These are phyloP conservation scores for Penicillium crustosum DNA, from an alignment of 2,329 filamentous ascomycete genomes.

Conservation along the genomic window DNA sequence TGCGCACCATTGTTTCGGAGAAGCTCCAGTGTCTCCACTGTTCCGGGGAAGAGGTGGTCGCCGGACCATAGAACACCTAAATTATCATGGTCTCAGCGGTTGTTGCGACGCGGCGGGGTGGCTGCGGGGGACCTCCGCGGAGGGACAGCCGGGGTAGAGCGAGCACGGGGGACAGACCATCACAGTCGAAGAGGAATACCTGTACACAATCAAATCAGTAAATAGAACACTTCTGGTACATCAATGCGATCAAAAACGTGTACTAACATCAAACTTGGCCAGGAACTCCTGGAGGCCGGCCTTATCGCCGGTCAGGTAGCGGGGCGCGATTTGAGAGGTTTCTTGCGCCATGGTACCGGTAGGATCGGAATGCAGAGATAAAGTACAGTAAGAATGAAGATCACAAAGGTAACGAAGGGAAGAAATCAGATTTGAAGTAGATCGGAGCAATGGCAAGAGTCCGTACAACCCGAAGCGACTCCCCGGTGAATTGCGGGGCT, in stretches of 20 bases:
- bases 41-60: slow-evolving; percentile 80
- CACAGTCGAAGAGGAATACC: slow-evolving; percentile 95
- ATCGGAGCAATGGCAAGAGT: neutral
- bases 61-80: slow-evolving; percentile 95
- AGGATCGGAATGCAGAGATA: neutral
- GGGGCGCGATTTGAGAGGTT: slow-evolving; percentile 29
- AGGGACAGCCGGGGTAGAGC: slow-evolving; percentile 3
- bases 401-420: neutral
- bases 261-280: slow-evolving; percentile 83
- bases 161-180: slow-evolving; percentile 62
- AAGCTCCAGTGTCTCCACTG: slow-evolving; percentile 80
- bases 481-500: slow-evolving; percentile 25
- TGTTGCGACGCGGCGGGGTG: slow-evolving; percentile 14
- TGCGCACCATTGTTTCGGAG: slow-evolving; percentile 72
- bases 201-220: slow-evolving; percentile 42
- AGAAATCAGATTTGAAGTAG: neutral
- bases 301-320: slow-evolving; percentile 75
- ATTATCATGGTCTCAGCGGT: slow-evolving; percentile 41
- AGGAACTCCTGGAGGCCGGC: slow-evolving; percentile 78
- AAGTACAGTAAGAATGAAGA: neutral
- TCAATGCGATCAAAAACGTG: neutral
- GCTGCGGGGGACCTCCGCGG: neutral
- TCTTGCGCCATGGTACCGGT: slow-evolving; percentile 12
- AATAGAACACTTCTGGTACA: neutral
- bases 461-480: slow-evolving; percentile 21